A percentile compares a stretch with the other conserved stretches of the same genome.
Conservation (phyloP, 164 flowering plant genomes). For the Taxillus chinensis region DNA sequence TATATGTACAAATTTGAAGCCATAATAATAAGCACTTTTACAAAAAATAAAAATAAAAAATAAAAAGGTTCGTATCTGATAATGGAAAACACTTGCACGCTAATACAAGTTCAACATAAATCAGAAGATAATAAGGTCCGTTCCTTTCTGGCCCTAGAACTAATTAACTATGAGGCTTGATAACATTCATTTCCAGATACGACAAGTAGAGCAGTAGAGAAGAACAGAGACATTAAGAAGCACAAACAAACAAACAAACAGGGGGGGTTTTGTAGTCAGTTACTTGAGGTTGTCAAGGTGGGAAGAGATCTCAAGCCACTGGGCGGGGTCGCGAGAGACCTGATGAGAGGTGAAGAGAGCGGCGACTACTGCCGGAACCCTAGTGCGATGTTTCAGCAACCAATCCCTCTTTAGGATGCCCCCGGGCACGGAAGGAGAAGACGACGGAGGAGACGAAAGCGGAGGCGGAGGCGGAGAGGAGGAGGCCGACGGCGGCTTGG, state of each 20-base stretch:
- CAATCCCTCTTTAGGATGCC: conserved; percentile 70
- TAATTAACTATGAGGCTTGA: no score
- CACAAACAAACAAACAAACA: no score
- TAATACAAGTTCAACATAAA: no score
- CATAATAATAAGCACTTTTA: not conserved
- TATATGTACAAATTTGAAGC: conserved; percentile 27
- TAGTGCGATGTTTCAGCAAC: conserved; percentile 79
- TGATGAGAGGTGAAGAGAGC: conserved; percentile 51
- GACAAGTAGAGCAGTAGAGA: no score
- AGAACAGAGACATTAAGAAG: no score
- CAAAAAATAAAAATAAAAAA: not conserved
- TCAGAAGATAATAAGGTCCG: no score
- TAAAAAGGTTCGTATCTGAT: not conserved
- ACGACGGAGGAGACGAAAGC: conserved; percentile 8
- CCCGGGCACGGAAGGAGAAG: conserved; percentile 14
- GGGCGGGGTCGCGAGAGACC: conserved; percentile 86
- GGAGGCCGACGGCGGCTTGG: conserved; percentile 14
- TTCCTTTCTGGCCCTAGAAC: no score
- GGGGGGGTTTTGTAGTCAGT: not conserved
- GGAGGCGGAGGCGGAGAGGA: conserved; percentile 8
- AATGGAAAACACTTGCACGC: no score
- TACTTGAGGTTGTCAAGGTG: conserved; percentile 80
- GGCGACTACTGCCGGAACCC: conserved; percentile 67
- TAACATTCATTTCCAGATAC: no score
- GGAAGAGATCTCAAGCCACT: conserved; percentile 89